Percentiles rank a stretch among this genome's conserved stretches.
phyloP scores from a whole-genome alignment of 306 rosid genomes.

The Cucurbita pepo region DNA sequence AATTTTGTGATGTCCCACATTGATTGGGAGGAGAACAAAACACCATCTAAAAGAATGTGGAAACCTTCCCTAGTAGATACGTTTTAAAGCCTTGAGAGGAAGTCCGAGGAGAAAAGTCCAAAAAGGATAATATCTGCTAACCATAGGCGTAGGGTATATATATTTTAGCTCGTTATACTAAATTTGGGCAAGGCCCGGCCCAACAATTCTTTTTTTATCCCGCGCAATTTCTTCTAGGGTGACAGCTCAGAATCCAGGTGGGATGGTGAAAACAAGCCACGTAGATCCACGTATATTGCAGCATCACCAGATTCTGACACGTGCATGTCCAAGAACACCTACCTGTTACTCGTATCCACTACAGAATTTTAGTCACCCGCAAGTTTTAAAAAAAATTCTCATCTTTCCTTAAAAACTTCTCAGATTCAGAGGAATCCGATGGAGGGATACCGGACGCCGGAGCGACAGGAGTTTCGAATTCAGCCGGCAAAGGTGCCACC shows the following conservation, averaged over 20 bases:
- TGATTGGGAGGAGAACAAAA: no score
- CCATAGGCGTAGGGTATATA: no score
- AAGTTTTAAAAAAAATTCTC: neutral
- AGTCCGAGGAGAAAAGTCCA: no score
- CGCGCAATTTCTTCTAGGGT: neutral
- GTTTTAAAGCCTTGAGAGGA: no score
- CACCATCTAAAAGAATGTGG: no score
- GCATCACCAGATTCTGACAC: neutral
- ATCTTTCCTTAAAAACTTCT: neutral
- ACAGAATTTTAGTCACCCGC: no score
- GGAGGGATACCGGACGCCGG: constrained; percentile 39
- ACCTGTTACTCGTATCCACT: neutral
- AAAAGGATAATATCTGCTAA: no score
- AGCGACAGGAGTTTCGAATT: constrained; percentile 34
- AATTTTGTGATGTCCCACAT: no score
- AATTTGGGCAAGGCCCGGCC: neutral
- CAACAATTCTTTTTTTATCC: neutral
- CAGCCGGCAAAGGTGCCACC: constrained; percentile 27
- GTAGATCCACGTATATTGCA: neutral
- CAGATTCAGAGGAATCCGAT: neutral
- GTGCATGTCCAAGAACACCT: neutral
- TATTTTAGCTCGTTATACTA: no score
- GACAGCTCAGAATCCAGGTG: neutral
- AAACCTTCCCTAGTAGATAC: no score
- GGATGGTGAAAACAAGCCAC: neutral